These are phyloP conservation scores for Taphrina flavorubra DNA, from an alignment of 1,139 yeast genomes.

Conservation along the genomic window DNA sequence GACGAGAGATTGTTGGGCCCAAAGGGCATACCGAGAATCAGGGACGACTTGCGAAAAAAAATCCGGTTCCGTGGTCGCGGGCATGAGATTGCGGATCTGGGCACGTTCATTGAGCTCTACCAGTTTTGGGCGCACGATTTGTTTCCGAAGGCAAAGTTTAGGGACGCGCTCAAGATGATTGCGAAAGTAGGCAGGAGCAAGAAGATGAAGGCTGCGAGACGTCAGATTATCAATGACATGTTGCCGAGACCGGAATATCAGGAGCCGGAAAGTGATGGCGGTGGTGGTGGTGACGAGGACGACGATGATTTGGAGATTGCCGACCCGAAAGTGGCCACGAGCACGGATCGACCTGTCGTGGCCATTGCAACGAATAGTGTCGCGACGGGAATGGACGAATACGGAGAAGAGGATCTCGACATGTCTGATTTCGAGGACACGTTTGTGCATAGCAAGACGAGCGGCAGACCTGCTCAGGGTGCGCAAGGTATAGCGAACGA, in stretches of 20 bases:
- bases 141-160: slow-evolving; percentile 77
- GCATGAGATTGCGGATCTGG: slow-evolving; percentile 56
- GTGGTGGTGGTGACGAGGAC: neutral
- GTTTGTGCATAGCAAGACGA: neutral
- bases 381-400: neutral
- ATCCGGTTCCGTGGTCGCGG: slow-evolving; percentile 54
- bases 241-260: slow-evolving; percentile 24
- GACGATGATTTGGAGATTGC: slow-evolving; percentile 8
- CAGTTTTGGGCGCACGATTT: slow-evolving; percentile 86
- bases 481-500: slow-evolving; percentile 19
- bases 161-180: slow-evolving; percentile 59
- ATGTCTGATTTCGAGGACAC: slow-evolving; percentile 18
- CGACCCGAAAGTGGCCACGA: neutral
- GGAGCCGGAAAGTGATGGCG: neutral
- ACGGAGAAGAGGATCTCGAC: slow-evolving; percentile 11
- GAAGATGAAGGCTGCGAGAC: slow-evolving; percentile 46
- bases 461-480: slow-evolving; percentile 7
- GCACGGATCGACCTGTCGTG: neutral
- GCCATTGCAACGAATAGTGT: neutral
- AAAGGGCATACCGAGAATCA: slow-evolving; percentile 52
- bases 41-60: slow-evolving; percentile 47
- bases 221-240: slow-evolving; percentile 24
- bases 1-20: slow-evolving; percentile 51
- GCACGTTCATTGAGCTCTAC: slow-evolving; percentile 65
- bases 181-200: slow-evolving; percentile 50